Evolutionary conservation across 495 filamentous ascomycete genomes (phyloP), one percentile per base, ranked within the genome.

Genomic region (Penicillium antarcticum): DNA sequence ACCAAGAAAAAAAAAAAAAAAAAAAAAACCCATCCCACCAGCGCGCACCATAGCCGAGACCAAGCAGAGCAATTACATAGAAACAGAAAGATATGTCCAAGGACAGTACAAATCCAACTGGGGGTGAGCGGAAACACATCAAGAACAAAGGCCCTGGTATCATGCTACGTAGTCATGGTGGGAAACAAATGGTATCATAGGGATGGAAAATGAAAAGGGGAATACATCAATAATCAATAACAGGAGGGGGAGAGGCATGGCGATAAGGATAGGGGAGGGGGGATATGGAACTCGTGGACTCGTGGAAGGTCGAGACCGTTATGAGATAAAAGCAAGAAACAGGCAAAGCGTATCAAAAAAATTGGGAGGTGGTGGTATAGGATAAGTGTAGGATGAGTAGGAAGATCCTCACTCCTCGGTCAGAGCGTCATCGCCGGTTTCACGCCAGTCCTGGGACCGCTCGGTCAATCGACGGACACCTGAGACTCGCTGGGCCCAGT

Each of bases 391-490:
- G 14, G 7, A 11, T 34, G 13, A 23, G 34, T 13, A 34, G n/a
- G 18, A 37, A 13, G 32, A 33, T 29, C 42, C 53, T 66, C 61
- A 74, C 58, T 96, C 91, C 68, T 96, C 91, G 63, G 88, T 92
- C 58, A 95, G 81, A 40, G 85, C 85, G 60, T 90, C 89, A 34
- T 88, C 88, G 5, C 87, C 86, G 51, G 87, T 85, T 62, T 95
- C 91, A 14, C 91, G 79, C 91, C 91, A 96, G 49, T 91, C 89
- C 41, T 88, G 81, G 41, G 85, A 89, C 59, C 82, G 80, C 45
- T 92, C 87, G 2, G 88, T 88, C 40, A 96, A 68, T 43, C 80
- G 73, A 68, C 86, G 89, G 32, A 96, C 80, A 24, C 92, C 92
- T 5, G 75, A 67, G 34, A 97, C 84, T 19, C 92, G 78, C 14